Evolutionary conservation across 2,329 filamentous ascomycete species (phyloP).

Genomic region (Sodiomyces alkalinus): DNA sequence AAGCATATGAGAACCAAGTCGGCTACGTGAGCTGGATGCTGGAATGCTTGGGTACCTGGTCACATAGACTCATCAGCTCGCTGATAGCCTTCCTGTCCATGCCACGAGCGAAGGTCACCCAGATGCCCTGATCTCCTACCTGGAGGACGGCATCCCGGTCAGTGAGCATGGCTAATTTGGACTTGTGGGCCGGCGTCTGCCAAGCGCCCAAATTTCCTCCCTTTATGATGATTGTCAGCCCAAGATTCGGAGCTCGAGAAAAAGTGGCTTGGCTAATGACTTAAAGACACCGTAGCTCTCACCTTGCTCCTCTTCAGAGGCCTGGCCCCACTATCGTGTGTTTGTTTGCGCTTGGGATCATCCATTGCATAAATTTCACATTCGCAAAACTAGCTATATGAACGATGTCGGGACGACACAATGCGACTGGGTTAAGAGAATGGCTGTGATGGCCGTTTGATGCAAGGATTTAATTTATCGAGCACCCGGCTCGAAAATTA

Average conservation of each 20-base stretch:
- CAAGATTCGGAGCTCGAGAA: not conserved
- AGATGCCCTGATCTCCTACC: constrained; percentile 58
- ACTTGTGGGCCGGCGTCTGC: constrained; percentile 44
- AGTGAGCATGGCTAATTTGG: constrained; percentile 26
- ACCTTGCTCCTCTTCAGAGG: constrained; percentile 27
- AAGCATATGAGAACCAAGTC: no score
- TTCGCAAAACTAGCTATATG: no score
- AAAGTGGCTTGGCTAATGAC: not conserved
- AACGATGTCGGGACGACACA: no score
- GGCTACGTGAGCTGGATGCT: no score
- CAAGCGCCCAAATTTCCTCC: constrained; percentile 41
- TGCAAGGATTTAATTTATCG: no score
- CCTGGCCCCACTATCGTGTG: constrained; percentile 11
- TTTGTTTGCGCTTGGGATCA: constrained; percentile 19
- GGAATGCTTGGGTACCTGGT: no score
- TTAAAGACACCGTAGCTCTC: no score
- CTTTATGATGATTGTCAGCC: constrained; percentile 15
- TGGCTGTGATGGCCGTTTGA: no score
- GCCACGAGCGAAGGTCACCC: constrained; percentile 60
- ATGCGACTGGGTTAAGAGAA: no score
- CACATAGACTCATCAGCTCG: constrained; percentile 52
- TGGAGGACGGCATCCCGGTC: constrained; percentile 35
- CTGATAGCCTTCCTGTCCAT: constrained; percentile 55
- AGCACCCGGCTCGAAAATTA: no score
- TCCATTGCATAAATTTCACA: no score